phyloP scores from a whole-genome alignment of 495 filamentous ascomycete species.

The Penicillium flavigenum region DNA sequence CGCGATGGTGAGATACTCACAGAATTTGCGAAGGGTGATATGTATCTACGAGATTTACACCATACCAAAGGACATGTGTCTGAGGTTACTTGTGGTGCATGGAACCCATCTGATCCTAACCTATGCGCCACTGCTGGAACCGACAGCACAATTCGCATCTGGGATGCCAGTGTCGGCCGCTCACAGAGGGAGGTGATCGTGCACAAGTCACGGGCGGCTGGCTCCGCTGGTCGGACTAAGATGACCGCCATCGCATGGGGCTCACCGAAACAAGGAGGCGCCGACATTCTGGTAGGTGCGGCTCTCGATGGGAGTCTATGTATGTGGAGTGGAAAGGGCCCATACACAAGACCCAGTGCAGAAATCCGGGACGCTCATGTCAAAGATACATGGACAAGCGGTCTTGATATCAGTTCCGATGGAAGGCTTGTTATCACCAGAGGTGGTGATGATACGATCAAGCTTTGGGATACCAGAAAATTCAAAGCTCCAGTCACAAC shows the following conservation, averaged over 20 bases:
- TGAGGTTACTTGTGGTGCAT: constrained; percentile 81
- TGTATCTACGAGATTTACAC: constrained; percentile 95
- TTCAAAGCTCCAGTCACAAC: constrained; percentile 85
- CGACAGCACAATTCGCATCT: constrained; percentile 92
- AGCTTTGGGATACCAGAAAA: constrained; percentile 95
- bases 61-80: constrained; percentile 96
- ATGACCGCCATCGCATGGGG: constrained; percentile 95
- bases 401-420: constrained; percentile 87
- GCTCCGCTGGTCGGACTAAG: constrained; percentile 84
- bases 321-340: constrained; percentile 91
- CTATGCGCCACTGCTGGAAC: constrained; percentile 85
- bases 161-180: constrained; percentile 87
- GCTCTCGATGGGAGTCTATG: constrained; percentile 86
- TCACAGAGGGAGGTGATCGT: constrained; percentile 91
- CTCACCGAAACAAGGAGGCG: constrained; percentile 69
- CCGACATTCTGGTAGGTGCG: constrained; percentile 77
- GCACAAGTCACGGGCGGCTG: constrained; percentile 83
- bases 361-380: constrained; percentile 86
- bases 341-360: constrained; percentile 78
- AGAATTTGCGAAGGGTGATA: constrained; percentile 94
- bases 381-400: constrained; percentile 85
- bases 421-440: constrained; percentile 84
- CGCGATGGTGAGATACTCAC: constrained; percentile 82
- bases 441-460: constrained; percentile 85
- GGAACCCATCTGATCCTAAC: constrained; percentile 82